Base-by-base conservation (phyloP, 2,329 filamentous ascomycete species). In the Phialophora expanda region DNA sequence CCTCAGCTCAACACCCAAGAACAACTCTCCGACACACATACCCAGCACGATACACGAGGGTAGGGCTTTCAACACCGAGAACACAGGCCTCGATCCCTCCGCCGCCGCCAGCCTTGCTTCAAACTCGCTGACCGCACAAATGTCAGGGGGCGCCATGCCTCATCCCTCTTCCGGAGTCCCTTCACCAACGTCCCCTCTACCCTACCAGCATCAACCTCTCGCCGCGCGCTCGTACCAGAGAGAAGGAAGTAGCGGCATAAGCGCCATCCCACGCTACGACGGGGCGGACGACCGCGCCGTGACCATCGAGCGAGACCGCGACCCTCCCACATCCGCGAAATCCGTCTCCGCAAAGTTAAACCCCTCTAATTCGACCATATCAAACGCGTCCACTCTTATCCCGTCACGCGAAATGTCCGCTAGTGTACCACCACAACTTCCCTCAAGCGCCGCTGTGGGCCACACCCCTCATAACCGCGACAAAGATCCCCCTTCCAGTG, bases 1-100 rank as follows among this genome's bases (percentile, higher is more conserved):
- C 70, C 85, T 90, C 70, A 86, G 90, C 51, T 83, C 86, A 53
- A 87, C 87, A 24, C 88, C 90, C n/a, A 93, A 92, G 78, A 71
- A 69, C 62, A 91, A 86, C 73, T 93, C 91, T 20, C 91, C 91
- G 1, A 92, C 90, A 48, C 87, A 90, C 73, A 80, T 89, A 62
- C 90, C 90, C 26, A 78, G 78, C 76, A 85, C 86, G 8, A 85
- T 86, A 55, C 89, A 91, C 74, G 89, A 92, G 75, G 76, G 85
- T 81, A 79, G 89, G 87, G 75, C 87, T 84, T 61, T 41, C 44
- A 76, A 79, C 66, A 73, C 77, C 58, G 81, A 82, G 66, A 75
- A 70, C 55, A 86, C 85, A 1, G 64, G 66, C 51, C 78, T 92
- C 57, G 90, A 92, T 74, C 90, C 90, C 1, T 84, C 89, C 12